A percentile compares a stretch with the other conserved stretches of the same genome.
Evolutionary conservation across 352 stramenopile species (phyloP).

Genomic region (Albugo laibachii): DNA sequence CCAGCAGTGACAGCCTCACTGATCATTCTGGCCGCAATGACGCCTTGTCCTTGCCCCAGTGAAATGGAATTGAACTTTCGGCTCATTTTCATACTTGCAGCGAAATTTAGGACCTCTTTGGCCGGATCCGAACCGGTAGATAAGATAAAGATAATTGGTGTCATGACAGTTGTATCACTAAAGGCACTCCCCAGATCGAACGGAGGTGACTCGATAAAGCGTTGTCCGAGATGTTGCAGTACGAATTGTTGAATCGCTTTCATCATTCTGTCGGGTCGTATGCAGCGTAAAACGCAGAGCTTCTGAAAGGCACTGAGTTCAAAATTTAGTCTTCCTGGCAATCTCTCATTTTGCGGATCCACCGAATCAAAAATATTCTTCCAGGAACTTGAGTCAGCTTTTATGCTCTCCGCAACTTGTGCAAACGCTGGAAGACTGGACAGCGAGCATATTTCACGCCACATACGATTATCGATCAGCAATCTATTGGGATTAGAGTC

Average conservation of each 20-base stretch:
- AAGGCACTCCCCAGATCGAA: constrained; percentile 85
- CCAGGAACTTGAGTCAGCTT: constrained; percentile 17
- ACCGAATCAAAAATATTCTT: constrained; percentile 59
- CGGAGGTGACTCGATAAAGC: constrained; percentile 83
- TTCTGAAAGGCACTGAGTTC: constrained; percentile 66
- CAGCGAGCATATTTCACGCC: constrained; percentile 55
- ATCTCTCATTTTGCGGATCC: constrained; percentile 51
- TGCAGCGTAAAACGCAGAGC: constrained; percentile 53
- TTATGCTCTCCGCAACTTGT: constrained; percentile 27
- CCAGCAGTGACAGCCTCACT: constrained; percentile 70
- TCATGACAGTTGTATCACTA: constrained; percentile 72
- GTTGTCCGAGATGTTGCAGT: constrained; percentile 51
- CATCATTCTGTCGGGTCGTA: constrained; percentile 71
- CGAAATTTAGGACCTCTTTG: constrained; percentile 84
- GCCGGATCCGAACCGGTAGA: constrained; percentile 87
- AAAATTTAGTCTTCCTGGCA: constrained; percentile 32
- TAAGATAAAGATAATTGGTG: constrained; percentile 86
- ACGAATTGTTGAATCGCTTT: constrained; percentile 83
- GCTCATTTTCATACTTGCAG: constrained; percentile 64
- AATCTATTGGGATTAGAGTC: constrained; percentile 27
- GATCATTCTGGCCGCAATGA: constrained; percentile 81
- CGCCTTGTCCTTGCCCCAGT: constrained; percentile 83
- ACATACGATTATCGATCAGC: constrained; percentile 61
- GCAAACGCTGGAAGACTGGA: constrained; percentile 48
- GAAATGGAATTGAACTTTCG: constrained; percentile 86